Evolutionary conservation across 1,284 basidiomycete genomes (phyloP).

Genomic region (Cryptococcus hybrid): DNA sequence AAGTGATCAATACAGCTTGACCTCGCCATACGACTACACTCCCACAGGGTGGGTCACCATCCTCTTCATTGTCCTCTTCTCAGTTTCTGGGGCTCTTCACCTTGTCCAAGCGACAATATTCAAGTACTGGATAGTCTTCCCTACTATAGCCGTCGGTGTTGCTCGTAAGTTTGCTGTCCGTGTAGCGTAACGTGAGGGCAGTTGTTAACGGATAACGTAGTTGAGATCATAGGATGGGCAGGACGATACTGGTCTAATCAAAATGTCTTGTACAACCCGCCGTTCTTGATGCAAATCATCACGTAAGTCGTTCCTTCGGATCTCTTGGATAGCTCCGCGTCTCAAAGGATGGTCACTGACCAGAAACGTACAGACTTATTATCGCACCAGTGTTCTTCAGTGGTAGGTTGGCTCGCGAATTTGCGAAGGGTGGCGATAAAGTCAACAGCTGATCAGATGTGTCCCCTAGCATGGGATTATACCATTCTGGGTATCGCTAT

Average conservation of each 20-base stretch:
- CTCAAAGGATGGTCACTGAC: background rate
- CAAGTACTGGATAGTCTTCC: slow-evolving; percentile 57
- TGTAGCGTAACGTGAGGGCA: background rate
- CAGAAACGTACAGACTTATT: slow-evolving; percentile 27
- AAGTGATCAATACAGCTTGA: too few relatives aligned
- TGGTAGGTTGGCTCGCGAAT: slow-evolving; percentile 10
- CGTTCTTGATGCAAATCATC: slow-evolving; percentile 54
- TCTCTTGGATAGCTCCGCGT: background rate
- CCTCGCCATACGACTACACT: slow-evolving; percentile 34
- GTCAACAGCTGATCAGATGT: background rate
- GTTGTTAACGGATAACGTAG: slow-evolving; percentile 36
- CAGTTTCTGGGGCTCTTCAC: slow-evolving; percentile 50
- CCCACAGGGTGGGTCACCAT: slow-evolving; percentile 17
- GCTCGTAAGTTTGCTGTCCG: slow-evolving; percentile 1
- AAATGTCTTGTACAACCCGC: slow-evolving; percentile 25
- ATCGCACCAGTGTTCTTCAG: slow-evolving; percentile 48
- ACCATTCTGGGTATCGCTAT: slow-evolving; percentile 45
- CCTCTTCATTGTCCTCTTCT: slow-evolving; percentile 32
- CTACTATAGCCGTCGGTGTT: slow-evolving; percentile 54
- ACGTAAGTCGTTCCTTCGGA: slow-evolving; percentile 20
- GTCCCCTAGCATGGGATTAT: slow-evolving; percentile 30
- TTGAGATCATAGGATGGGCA: slow-evolving; percentile 54
- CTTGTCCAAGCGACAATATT: slow-evolving; percentile 50
- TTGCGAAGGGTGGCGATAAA: background rate
- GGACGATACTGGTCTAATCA: slow-evolving; percentile 33